Evolutionary conservation across 225 moss, liverwort and hornwort genomes (phyloP).

Genomic region (Climacium dendroides): DNA sequence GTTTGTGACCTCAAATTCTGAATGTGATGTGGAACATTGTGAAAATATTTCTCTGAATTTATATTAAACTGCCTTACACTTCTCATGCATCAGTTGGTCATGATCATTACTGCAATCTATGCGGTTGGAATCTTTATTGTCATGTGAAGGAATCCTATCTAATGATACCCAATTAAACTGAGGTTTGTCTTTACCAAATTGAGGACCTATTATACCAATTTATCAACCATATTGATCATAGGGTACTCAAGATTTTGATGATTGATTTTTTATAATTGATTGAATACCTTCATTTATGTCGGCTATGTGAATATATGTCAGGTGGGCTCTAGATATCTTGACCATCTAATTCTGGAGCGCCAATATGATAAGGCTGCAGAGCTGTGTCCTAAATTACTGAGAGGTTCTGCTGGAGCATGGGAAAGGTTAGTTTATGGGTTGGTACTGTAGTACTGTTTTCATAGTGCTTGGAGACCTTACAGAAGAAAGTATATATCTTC

Average conservation of each 20-base stretch:
- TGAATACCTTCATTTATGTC: background rate
- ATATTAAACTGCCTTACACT: background rate
- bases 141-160: background rate
- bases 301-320: slow-evolving; percentile 11
- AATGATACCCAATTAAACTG: background rate
- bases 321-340: slow-evolving; percentile 95
- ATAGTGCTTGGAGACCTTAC: background rate
- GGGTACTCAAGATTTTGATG: background rate
- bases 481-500: background rate
- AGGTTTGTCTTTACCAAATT: background rate
- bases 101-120: background rate
- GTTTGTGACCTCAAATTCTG: background rate
- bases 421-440: slow-evolving; percentile 46
- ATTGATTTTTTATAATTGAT: background rate
- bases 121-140: background rate
- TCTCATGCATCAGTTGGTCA: background rate
- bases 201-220: background rate
- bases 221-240: background rate
- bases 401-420: slow-evolving; percentile 90
- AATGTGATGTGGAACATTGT: background rate
- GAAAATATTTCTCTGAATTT: background rate
- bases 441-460: background rate
- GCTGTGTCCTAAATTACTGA: slow-evolving; percentile 89
- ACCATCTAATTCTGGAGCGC: slow-evolving; percentile 84
- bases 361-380: slow-evolving; percentile 91